Percentiles rank a stretch among this genome's conserved stretches.
phyloP scores from a whole-genome alignment of 2,329 filamentous ascomycete species.

The Stachybotrys elegans region DNA sequence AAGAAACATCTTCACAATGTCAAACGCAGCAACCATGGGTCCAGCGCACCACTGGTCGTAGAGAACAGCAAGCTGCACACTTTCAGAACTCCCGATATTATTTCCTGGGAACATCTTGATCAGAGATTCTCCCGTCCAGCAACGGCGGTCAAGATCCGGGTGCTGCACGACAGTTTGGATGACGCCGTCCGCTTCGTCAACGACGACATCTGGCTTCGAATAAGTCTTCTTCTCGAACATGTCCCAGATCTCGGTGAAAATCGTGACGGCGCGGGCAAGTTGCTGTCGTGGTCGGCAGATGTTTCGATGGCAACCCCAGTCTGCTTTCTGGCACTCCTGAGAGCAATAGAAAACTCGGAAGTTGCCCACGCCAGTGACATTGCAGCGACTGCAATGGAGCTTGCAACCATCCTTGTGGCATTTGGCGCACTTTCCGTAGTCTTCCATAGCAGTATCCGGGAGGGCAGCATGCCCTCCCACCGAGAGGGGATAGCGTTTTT shows the following conservation, averaged over 20 bases:
- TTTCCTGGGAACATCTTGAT: not conserved
- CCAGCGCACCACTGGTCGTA: not conserved
- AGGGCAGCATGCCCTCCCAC: no score
- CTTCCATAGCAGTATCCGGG: no score
- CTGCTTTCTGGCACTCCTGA: not conserved
- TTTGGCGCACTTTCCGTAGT: not conserved
- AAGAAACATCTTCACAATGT: not conserved
- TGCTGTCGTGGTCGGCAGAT: not conserved
- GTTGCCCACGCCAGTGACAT: not conserved
- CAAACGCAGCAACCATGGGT: not conserved
- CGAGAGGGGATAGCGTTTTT: no score
- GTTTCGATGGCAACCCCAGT: not conserved
- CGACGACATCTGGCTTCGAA: not conserved
- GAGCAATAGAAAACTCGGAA: constrained; percentile 1
- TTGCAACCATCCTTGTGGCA: not conserved
- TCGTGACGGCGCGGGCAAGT: not conserved
- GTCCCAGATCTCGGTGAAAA: not conserved
- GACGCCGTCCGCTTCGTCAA: not conserved
- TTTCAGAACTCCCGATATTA: not conserved
- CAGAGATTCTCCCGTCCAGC: not conserved
- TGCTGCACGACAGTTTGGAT: not conserved
- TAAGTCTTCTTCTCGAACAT: constrained; percentile 1
- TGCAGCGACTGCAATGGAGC: not conserved
- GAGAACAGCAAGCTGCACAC: not conserved
- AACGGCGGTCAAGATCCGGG: not conserved